Conservation (phyloP, 805 yeast species). For the Monosporozyma yasuniensis region DNA sequence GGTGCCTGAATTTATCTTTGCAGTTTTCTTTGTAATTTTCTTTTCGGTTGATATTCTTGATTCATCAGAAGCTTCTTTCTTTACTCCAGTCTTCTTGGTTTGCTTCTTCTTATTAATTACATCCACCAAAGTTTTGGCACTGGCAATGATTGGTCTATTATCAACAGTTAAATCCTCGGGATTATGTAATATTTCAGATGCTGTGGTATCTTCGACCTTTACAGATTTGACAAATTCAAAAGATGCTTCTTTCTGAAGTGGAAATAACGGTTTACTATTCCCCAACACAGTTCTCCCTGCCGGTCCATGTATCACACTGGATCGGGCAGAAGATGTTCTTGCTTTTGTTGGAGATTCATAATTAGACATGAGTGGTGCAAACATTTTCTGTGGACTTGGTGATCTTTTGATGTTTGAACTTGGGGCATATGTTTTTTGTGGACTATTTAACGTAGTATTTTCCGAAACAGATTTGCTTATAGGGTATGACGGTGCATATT, state of each 20-base stretch:
- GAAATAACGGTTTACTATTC: background rate
- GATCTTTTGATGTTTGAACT: background rate
- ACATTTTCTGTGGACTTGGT: constrained; percentile 7
- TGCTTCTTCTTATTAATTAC: constrained; percentile 12
- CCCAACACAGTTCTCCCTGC: background rate
- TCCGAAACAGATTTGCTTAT: constrained; percentile 1
- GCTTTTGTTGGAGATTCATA: constrained; percentile 8
- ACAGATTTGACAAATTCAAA: background rate
- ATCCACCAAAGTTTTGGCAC: constrained; percentile 24
- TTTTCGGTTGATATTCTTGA: background rate
- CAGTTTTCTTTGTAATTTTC: background rate
- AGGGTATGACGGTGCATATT: constrained; percentile 12
- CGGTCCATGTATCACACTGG: background rate
- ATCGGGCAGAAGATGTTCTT: constrained; percentile 6
- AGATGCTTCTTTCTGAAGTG: background rate
- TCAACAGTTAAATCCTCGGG: constrained; percentile 23
- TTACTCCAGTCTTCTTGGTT: background rate
- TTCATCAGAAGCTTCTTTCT: background rate
- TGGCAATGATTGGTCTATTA: constrained; percentile 26
- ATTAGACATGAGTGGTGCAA: constrained; percentile 5
- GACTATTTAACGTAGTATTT: constrained; percentile 2
- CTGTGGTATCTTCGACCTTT: constrained; percentile 20
- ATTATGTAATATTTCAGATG: constrained; percentile 29
- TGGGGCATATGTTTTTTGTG: constrained; percentile 12
- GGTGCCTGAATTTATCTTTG: background rate